phyloP scores from a whole-genome alignment of 2,329 filamentous ascomycete genomes.

The Fusarium sp. region DNA sequence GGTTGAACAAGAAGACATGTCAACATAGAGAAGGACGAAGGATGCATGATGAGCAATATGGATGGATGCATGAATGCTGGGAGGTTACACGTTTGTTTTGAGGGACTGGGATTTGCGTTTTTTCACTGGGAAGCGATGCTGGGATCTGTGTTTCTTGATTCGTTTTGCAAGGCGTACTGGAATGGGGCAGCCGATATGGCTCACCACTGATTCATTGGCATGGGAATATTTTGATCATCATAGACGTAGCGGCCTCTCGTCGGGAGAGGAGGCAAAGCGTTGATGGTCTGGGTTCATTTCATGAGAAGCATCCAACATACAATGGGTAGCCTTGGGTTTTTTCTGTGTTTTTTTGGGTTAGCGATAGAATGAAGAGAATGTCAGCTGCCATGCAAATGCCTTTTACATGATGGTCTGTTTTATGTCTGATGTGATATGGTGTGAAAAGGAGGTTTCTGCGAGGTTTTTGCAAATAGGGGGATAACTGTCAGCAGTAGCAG shows the following conservation, averaged over 20 bases:
- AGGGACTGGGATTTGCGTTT: background rate
- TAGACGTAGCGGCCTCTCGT: slow-evolving; percentile 4
- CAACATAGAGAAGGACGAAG: slow-evolving; percentile 27
- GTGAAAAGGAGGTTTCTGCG: background rate
- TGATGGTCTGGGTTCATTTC: slow-evolving; percentile 10
- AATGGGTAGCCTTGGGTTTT: slow-evolving; percentile 1
- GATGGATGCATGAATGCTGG: slow-evolving; percentile 35
- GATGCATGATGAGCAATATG: slow-evolving; percentile 33
- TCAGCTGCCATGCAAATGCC: background rate
- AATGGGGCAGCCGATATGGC: slow-evolving; percentile 24
- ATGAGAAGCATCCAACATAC: background rate
- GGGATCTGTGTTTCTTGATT: slow-evolving; percentile 12
- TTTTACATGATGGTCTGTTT: background rate
- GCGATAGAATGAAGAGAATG: slow-evolving; percentile 24
- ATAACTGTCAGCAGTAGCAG: background rate
- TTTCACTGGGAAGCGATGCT: slow-evolving; percentile 31
- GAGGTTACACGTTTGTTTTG: slow-evolving; percentile 24
- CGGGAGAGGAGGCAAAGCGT: slow-evolving; percentile 1
- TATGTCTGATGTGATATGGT: background rate
- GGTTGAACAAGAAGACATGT: slow-evolving; percentile 58
- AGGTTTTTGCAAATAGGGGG: background rate
- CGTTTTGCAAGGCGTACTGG: slow-evolving; percentile 34
- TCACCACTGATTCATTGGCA: background rate
- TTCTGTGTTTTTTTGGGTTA: slow-evolving; percentile 11
- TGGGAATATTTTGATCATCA: slow-evolving; percentile 9